Base-by-base conservation (phyloP, 805 yeast genomes). In the Hanseniaspora meyeri region DNA sequence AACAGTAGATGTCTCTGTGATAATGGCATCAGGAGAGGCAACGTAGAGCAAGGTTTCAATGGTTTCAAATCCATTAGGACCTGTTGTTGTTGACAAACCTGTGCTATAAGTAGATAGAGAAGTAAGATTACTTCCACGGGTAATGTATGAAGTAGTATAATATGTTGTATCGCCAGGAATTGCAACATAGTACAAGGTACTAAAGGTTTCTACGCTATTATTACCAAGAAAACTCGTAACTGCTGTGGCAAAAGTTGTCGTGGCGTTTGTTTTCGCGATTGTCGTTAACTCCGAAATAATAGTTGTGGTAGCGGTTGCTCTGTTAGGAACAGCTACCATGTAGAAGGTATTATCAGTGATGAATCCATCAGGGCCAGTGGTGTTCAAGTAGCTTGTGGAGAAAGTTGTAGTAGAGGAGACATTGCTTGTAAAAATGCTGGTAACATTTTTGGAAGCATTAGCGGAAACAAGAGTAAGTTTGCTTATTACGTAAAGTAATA, bases 141-240 rank as follows among this genome's bases (percentile, higher is more conserved):
- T 27, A 34, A 14, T 17, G 19, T 29, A 14, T 27, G 16, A 27
- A 19, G 47, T 29, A 27, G 47, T 24, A 5, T n/a, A 16, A 17
- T 43, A 43, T 27, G 47, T 43, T 27, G 47, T 43, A 16, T 43
- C 47, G 4, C 47, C 47, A 16, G 47, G 62, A 27, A 60, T 60
- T 51, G 60, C 60, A 17, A 61, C 62, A 40, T 59, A 54, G 51
- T 57, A 60, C 27, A 60, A 43, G 31, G 62, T 59, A 24, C 49
- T 51, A 19, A 55, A 34, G 16, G 62, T 60, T 37, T 36, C 38
- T 14, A 40, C 47, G 19, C 61, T 60, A 36, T 60, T 55, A 1
- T 49, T 16, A 1, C 60, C 63, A 12, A 58, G 55, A 45, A 49
- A 45, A 7, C 59, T 54, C 14, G 54, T 46, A 43, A 51, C 52